These are phyloP conservation scores for Aureobasidium lini DNA, from an alignment of 2,329 filamentous ascomycete genomes.

Conservation along the genomic window DNA sequence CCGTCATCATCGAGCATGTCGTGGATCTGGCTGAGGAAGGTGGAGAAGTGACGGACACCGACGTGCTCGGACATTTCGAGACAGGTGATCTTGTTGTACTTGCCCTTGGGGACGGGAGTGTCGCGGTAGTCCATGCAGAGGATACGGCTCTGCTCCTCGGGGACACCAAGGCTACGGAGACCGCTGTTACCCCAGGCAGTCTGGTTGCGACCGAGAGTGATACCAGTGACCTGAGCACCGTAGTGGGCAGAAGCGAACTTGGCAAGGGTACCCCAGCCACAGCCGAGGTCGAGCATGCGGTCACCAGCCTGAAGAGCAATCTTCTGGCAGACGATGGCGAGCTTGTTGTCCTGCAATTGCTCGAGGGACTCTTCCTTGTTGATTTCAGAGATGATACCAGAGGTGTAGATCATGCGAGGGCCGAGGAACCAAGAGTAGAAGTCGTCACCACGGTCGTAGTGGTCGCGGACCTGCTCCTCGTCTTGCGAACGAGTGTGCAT, in stretches of 20 bases:
- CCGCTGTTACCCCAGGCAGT: conserved; percentile 93
- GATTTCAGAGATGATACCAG: conserved; percentile 83
- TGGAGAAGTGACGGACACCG: conserved; percentile 77
- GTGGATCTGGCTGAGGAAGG: conserved; percentile 78
- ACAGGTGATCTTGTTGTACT: conserved; percentile 92
- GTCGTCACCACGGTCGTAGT: conserved; percentile 97
- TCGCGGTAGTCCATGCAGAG: conserved; percentile 97
- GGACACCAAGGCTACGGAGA: conserved; percentile 71
- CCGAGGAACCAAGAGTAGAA: conserved; percentile 99
- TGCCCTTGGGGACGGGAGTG: conserved; percentile 67
- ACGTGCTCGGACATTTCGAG: conserved; percentile 99
- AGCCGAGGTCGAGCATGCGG: conserved; percentile 85
- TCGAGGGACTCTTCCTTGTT: conserved; percentile 84
- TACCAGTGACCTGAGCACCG: conserved; percentile 74
- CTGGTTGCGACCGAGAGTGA: conserved; percentile 93
- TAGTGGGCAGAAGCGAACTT: conserved; percentile 91
- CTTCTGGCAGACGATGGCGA: conserved; percentile 93
- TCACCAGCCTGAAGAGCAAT: conserved; percentile 77
- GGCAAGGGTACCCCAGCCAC: conserved; percentile 94
- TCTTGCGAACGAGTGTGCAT: conserved; percentile 92
- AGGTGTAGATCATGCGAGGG: conserved; percentile 98
- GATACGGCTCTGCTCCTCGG: conserved; percentile 83
- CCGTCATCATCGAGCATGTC: conserved; percentile 97
- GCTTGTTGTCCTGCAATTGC: conserved; percentile 95
- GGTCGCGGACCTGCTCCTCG: conserved; percentile 93